phyloP scores from a whole-genome alignment of 140 eudicot genomes.

The Stevia rebaudiana region DNA sequence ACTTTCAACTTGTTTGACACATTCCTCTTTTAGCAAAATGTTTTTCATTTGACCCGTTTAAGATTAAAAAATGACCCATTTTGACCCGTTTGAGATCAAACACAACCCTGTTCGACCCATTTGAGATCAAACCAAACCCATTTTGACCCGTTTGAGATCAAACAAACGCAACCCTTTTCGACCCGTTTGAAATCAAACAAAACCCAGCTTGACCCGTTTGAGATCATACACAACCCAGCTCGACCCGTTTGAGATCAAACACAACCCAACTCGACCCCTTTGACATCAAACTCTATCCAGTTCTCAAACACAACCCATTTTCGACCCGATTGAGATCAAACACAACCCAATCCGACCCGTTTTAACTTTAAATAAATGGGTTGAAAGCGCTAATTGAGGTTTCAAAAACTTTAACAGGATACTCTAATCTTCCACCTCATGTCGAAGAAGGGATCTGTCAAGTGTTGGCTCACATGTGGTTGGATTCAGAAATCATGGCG shows the following conservation, averaged over 20 bases:
- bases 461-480: conserved; percentile 46
- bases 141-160: neutral
- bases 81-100: no score
- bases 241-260: no score
- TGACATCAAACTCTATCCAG: no score
- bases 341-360: neutral
- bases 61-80: neutral
- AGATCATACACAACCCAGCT: neutral
- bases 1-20: neutral
- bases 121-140: no score
- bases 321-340: neutral
- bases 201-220: neutral
- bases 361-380: neutral
- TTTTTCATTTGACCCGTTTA: neutral
- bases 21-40: neutral
- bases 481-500: conserved; percentile 36
- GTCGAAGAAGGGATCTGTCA: conserved; percentile 51
- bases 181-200: neutral
- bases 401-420: conserved; percentile 24
- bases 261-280: no score
- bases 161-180: neutral
- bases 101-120: no score
- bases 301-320: neutral
- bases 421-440: conserved; percentile 35
- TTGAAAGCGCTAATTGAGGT: neutral